These are phyloP conservation scores for Phylloporus sp. DNA, from an alignment of 768 basidiomycete species.

Conservation along the genomic window DNA sequence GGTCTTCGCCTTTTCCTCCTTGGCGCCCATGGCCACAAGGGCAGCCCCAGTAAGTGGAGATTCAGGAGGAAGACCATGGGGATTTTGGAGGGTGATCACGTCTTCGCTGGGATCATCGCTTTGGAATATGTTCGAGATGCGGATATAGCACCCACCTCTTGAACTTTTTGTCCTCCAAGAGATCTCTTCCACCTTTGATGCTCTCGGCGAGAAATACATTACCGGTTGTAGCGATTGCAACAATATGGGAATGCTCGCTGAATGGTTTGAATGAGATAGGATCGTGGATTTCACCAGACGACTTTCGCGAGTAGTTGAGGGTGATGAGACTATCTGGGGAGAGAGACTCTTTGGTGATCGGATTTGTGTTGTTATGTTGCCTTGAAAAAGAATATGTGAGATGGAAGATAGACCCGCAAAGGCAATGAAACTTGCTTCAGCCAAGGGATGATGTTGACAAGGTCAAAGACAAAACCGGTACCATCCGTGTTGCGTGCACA, in stretches of 20 bases:
- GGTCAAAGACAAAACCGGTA: slow-evolving; percentile 78
- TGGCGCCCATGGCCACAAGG: slow-evolving; percentile 27
- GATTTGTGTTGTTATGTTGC: slow-evolving; percentile 78
- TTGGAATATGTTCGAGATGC: not conserved
- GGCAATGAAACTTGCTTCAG: slow-evolving; percentile 60
- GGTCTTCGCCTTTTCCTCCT: slow-evolving; percentile 29
- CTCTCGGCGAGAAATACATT: slow-evolving; percentile 95
- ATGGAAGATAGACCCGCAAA: slow-evolving; percentile 2
- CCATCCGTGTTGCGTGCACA: slow-evolving; percentile 81
- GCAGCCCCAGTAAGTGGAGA: slow-evolving; percentile 39
- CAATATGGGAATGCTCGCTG: slow-evolving; percentile 93
- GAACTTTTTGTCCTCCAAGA: slow-evolving; percentile 82
- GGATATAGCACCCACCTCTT: slow-evolving; percentile 54
- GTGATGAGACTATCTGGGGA: slow-evolving; percentile 69
- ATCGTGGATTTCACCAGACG: slow-evolving; percentile 86
- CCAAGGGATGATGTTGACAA: slow-evolving; percentile 93
- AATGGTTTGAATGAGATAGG: slow-evolving; percentile 98
- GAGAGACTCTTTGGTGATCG: slow-evolving; percentile 71
- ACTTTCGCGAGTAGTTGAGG: slow-evolving; percentile 79
- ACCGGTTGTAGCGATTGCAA: slow-evolving; percentile 83
- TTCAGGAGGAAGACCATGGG: slow-evolving; percentile 67
- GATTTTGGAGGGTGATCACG: slow-evolving; percentile 91
- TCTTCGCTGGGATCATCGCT: slow-evolving; percentile 53
- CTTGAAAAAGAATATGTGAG: slow-evolving; percentile 36
- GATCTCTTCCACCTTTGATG: slow-evolving; percentile 77